These are phyloP conservation scores for Aspergillus taichungensis DNA, from an alignment of 495 filamentous ascomycete species.

Conservation along the genomic window DNA sequence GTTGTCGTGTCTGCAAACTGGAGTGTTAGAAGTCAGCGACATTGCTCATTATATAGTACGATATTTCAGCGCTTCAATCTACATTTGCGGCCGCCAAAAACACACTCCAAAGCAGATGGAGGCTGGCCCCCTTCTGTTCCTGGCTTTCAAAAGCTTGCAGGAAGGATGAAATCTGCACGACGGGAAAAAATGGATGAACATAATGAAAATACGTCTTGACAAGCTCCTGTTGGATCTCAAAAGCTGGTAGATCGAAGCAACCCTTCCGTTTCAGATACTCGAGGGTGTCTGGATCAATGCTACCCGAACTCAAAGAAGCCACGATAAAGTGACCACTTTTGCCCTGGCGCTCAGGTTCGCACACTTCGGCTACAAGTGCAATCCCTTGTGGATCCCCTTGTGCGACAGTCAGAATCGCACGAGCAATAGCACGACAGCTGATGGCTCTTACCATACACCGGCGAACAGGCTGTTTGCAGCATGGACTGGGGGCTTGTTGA, in stretches of 20 bases:
- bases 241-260: background rate
- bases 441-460: background rate
- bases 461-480: background rate
- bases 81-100: slow-evolving; percentile 4
- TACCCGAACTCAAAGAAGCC: background rate
- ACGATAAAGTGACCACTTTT: slow-evolving; percentile 1
- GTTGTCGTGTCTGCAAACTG: background rate
- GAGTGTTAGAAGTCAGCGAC: too few species aligned
- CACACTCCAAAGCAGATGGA: slow-evolving; percentile 2
- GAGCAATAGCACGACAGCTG: background rate
- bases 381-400: background rate
- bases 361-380: background rate
- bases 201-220: slow-evolving; percentile 1
- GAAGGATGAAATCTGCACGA: background rate
- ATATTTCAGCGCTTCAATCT: background rate
- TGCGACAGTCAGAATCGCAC: background rate
- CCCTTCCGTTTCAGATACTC: background rate
- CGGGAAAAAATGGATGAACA: slow-evolving; percentile 1
- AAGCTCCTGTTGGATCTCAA: background rate
- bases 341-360: background rate
- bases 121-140: background rate
- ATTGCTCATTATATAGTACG: background rate
- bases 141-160: background rate
- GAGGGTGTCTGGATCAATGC: background rate
- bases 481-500: background rate